These are phyloP conservation scores for Liriodendron chinense DNA, from an alignment of 164 flowering plant species.

Conservation along the genomic window DNA sequence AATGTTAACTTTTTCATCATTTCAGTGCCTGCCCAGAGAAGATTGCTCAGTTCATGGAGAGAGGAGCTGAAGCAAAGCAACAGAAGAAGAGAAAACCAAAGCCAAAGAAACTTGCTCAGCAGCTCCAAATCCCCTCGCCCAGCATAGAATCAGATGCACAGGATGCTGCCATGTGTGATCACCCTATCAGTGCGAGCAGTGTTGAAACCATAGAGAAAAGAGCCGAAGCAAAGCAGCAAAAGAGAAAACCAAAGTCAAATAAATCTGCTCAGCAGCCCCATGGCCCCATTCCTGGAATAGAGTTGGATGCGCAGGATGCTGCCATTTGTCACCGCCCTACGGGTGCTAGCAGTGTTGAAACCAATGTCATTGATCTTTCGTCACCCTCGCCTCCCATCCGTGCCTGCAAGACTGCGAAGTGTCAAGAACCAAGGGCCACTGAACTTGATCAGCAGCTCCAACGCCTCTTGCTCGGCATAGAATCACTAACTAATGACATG, in stretches of 20 bases:
- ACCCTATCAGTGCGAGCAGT: background rate
- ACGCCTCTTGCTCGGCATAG: constrained; percentile 47
- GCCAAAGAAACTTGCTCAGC: constrained; percentile 34
- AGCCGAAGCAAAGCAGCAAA: constrained; percentile 48
- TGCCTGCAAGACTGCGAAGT: constrained; percentile 23
- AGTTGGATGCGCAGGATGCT: background rate
- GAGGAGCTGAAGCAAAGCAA: constrained; percentile 49
- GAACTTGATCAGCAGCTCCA: background rate
- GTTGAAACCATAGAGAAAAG: constrained; percentile 32
- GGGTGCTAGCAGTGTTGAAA: background rate
- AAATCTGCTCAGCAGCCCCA: constrained; percentile 57
- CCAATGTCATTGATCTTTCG: constrained; percentile 62
- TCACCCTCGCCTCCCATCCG: constrained; percentile 57
- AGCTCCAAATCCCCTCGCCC: constrained; percentile 15
- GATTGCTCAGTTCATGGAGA: constrained; percentile 63
- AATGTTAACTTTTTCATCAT: background rate
- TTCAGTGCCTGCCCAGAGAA: constrained; percentile 90
- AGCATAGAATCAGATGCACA: background rate
- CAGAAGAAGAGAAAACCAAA: constrained; percentile 33
- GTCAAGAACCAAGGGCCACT: constrained; percentile 9
- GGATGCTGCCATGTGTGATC: background rate
- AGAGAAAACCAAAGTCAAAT: background rate
- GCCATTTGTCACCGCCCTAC: background rate
- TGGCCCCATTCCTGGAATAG: background rate
- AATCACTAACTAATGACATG: constrained; percentile 24